phyloP scores from a whole-genome alignment of 345 rosid genomes.

The Eucalyptus regnans region DNA sequence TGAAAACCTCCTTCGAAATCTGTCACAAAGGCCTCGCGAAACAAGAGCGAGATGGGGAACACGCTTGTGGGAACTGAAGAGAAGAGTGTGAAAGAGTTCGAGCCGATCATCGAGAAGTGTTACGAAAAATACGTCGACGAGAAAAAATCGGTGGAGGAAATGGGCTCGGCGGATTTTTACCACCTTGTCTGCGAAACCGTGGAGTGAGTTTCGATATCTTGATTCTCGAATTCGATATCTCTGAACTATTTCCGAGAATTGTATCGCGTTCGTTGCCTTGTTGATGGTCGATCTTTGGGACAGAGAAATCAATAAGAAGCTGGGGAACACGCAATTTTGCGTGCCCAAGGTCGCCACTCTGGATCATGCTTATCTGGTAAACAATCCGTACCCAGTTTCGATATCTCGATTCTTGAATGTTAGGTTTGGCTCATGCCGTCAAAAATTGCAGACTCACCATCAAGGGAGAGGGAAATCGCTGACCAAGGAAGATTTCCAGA shows the following conservation, averaged over 20 bases:
- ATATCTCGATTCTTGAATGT: background rate
- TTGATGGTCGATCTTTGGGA: background rate
- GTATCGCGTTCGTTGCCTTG: background rate
- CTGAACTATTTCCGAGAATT: background rate
- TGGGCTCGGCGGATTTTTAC: conserved; percentile 24
- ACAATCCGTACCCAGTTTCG: background rate
- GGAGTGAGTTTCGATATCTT: conserved; percentile 25
- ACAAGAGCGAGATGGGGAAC: background rate
- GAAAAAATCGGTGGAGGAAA: background rate
- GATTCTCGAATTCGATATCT: background rate
- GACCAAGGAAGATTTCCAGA: conserved; percentile 47
- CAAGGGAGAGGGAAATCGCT: conserved; percentile 9
- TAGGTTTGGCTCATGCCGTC: background rate
- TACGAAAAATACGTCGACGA: background rate
- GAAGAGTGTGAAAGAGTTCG: conserved; percentile 28
- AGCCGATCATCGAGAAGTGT: conserved; percentile 11
- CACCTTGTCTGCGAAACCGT: conserved; percentile 39
- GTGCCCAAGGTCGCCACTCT: conserved; percentile 35
- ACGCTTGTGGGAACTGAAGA: conserved; percentile 20
- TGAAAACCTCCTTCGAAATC: background rate
- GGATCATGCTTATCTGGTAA: conserved; percentile 26
- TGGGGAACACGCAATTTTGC: conserved; percentile 55
- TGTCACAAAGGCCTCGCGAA: background rate
- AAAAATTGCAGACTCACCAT: conserved; percentile 22
- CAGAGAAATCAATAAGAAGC: conserved; percentile 52